These are phyloP conservation scores for Tephrocybe sp. DNA, from an alignment of 768 basidiomycete genomes.

Conservation along the genomic window DNA sequence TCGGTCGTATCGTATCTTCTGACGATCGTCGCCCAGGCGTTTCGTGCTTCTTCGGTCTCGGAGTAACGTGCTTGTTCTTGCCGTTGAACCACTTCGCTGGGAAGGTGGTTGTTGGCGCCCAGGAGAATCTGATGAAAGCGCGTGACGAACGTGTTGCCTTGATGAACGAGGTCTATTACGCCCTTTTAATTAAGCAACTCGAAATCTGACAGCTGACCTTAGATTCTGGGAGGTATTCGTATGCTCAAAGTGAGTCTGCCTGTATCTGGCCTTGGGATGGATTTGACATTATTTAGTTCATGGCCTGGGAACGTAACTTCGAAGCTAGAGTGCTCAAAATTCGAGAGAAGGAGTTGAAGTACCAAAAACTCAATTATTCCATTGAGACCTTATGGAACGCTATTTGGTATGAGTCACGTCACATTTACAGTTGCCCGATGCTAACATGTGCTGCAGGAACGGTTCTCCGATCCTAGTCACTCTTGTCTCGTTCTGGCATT, in stretches of 20 bases:
- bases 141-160: slow-evolving; percentile 87
- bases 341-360: slow-evolving; percentile 79
- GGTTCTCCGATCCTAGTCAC: slow-evolving; percentile 67
- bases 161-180: slow-evolving; percentile 90
- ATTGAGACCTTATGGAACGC: slow-evolving; percentile 66
- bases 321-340: slow-evolving; percentile 72
- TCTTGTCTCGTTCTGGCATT: slow-evolving; percentile 68
- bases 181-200: no score
- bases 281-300: slow-evolving; percentile 53
- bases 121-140: slow-evolving; percentile 89
- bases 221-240: slow-evolving; percentile 85
- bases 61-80: slow-evolving; percentile 65
- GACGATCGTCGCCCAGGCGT: slow-evolving; percentile 36
- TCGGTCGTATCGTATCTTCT: background rate
- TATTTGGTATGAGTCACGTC: slow-evolving; percentile 34
- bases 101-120: slow-evolving; percentile 72
- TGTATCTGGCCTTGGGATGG: background rate
- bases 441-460: slow-evolving; percentile 38
- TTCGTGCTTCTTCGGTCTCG: slow-evolving; percentile 77
- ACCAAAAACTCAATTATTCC: slow-evolving; percentile 82
- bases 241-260: slow-evolving; percentile 68
- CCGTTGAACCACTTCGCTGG: slow-evolving; percentile 87
- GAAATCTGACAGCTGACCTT: background rate
- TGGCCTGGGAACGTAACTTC: slow-evolving; percentile 93
- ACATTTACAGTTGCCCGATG: background rate